phyloP scores from a whole-genome alignment of 2,329 filamentous ascomycete species.

The Ophiosphaerella herpotricha region DNA sequence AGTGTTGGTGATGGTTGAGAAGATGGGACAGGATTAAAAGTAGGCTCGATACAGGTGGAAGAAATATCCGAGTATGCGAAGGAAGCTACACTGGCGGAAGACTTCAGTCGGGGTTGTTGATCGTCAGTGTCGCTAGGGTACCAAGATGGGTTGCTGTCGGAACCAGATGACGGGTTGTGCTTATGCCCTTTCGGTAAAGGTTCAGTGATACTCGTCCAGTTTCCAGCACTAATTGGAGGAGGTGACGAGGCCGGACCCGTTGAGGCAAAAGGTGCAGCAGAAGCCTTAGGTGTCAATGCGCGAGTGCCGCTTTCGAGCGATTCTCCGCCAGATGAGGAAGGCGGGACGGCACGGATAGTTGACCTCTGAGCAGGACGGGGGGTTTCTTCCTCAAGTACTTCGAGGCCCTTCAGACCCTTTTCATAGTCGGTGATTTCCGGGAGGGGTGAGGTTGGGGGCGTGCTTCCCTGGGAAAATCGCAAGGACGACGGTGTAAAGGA shows the following conservation, averaged over 20 bases:
- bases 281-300: slow-evolving; percentile 44
- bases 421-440: slow-evolving; percentile 35
- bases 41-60: slow-evolving; percentile 40
- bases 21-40: slow-evolving; percentile 22
- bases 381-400: slow-evolving; percentile 42
- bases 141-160: slow-evolving; percentile 38
- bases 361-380: slow-evolving; percentile 24
- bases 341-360: slow-evolving; percentile 46
- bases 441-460: slow-evolving; percentile 44
- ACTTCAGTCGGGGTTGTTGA: slow-evolving; percentile 31
- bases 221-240: slow-evolving; percentile 31
- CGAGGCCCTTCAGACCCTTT: slow-evolving; percentile 37
- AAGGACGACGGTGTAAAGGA: slow-evolving; percentile 44
- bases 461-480: slow-evolving; percentile 47
- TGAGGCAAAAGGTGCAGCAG: slow-evolving; percentile 44
- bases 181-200: slow-evolving; percentile 29
- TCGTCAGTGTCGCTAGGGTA: slow-evolving; percentile 37
- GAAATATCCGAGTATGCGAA: slow-evolving; percentile 44
- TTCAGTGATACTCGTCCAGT: slow-evolving; percentile 32
- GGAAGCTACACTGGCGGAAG: slow-evolving; percentile 39
- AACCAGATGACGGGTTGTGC: slow-evolving; percentile 32
- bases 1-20: slow-evolving; percentile 36
- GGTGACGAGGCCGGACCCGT: slow-evolving; percentile 30
- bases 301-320: slow-evolving; percentile 34
- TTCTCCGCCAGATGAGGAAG: slow-evolving; percentile 42